Evolutionary conservation across 345 rosid species (phyloP).

Genomic region (Pistacia integerrima): DNA sequence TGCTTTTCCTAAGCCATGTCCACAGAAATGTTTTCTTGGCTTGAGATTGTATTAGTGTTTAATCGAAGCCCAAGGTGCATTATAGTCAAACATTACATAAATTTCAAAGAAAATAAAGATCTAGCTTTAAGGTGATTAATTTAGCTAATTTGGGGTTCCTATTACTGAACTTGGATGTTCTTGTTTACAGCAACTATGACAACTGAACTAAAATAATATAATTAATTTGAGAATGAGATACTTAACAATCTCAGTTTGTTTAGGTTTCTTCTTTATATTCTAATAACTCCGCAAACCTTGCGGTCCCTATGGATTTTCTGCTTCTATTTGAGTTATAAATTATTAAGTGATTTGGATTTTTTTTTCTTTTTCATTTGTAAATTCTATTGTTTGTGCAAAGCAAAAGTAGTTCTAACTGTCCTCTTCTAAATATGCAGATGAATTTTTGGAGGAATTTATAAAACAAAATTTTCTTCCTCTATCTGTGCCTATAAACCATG

Average conservation of each 20-base stretch:
- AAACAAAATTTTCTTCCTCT: slow-evolving; percentile 84
- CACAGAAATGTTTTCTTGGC: too few species aligned
- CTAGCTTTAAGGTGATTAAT: background rate
- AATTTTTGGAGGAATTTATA: slow-evolving; percentile 70
- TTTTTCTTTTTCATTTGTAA: background rate
- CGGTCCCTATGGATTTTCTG: background rate
- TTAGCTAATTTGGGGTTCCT: background rate
- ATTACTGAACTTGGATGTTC: background rate
- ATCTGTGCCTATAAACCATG: slow-evolving; percentile 70
- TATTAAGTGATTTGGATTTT: background rate
- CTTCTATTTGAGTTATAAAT: background rate
- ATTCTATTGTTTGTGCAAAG: background rate
- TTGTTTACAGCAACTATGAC: background rate
- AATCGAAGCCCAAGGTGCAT: too few species aligned
- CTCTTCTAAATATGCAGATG: slow-evolving; percentile 53
- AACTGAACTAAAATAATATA: background rate
- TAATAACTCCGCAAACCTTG: background rate
- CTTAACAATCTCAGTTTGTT: background rate
- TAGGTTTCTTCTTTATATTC: background rate
- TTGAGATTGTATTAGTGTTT: too few species aligned
- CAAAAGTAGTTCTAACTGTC: slow-evolving; percentile 11
- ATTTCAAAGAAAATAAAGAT: background rate
- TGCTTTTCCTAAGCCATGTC: too few species aligned
- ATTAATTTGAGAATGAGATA: background rate
- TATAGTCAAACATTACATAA: background rate